A percentile compares a stretch with the other conserved stretches of the same genome.
Conservation (phyloP, 345 rosid genomes). For the Rhodamnia argentea region DNA sequence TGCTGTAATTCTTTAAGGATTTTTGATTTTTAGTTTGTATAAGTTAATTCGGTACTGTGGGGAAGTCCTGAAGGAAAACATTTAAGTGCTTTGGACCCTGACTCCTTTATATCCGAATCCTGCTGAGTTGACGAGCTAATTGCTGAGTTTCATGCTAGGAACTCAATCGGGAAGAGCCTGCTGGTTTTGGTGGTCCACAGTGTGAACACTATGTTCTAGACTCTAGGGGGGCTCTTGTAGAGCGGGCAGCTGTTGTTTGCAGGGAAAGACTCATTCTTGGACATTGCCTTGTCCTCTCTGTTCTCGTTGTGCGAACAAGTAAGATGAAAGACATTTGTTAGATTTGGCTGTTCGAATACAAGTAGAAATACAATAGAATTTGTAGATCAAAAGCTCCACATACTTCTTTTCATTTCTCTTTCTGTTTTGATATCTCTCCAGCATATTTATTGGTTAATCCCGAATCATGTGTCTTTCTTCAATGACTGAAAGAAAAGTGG, state of each 20-base stretch:
- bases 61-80: not conserved
- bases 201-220: constrained; percentile 73
- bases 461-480: not conserved
- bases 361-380: not conserved
- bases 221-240: constrained; percentile 87
- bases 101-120: not conserved
- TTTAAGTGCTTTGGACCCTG: not conserved
- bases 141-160: constrained; percentile 33
- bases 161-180: constrained; percentile 89
- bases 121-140: not conserved
- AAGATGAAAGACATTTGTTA: constrained; percentile 15
- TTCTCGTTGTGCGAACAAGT: constrained; percentile 75
- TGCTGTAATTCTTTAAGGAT: not conserved
- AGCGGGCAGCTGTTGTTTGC: constrained; percentile 71
- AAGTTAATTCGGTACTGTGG: not conserved
- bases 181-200: constrained; percentile 83
- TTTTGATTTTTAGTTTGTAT: not conserved
- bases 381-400: not conserved
- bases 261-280: constrained; percentile 82
- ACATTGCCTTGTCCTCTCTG: constrained; percentile 88
- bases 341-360: not conserved
- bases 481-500: not conserved
- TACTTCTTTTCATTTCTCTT: not conserved
- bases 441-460: not conserved
- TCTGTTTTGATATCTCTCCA: not conserved